Percentiles rank a stretch among this genome's conserved stretches.
phyloP scores from a whole-genome alignment of 2,329 filamentous ascomycete genomes.

The Simplicillium aogashimaense region DNA sequence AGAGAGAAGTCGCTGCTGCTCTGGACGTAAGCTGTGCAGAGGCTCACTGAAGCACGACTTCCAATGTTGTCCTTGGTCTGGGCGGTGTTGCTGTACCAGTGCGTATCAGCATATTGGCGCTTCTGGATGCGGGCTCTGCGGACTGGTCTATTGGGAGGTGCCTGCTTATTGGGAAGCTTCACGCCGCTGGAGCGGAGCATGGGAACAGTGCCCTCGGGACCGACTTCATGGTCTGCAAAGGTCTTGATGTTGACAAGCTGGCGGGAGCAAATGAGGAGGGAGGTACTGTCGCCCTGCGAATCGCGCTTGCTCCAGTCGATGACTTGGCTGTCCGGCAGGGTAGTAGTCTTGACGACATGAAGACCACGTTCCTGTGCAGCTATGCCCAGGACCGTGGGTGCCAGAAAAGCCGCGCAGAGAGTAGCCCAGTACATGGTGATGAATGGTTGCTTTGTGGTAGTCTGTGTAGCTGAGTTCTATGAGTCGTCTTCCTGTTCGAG shows the following conservation, averaged over 20 bases:
- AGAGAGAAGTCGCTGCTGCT: constrained; percentile 7
- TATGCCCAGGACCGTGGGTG: background rate
- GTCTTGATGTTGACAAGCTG: background rate
- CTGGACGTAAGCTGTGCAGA: constrained; percentile 5
- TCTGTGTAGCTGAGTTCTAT: too few species aligned
- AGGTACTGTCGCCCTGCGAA: constrained; percentile 5
- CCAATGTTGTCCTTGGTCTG: constrained; percentile 3
- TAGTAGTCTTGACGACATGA: constrained; percentile 8
- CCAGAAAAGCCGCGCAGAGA: background rate
- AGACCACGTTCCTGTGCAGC: constrained; percentile 3
- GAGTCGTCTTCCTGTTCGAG: too few species aligned
- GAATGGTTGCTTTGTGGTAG: too few species aligned
- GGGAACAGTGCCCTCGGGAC: constrained; percentile 7
- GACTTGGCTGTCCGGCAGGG: constrained; percentile 6
- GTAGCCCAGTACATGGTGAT: too few species aligned
- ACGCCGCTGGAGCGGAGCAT: constrained; percentile 5
- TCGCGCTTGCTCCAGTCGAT: constrained; percentile 7
- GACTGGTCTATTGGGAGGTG: background rate
- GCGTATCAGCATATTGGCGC: constrained; percentile 4
- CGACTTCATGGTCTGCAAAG: constrained; percentile 3
- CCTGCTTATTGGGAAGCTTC: background rate
- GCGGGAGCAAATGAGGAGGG: background rate
- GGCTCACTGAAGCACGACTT: constrained; percentile 3
- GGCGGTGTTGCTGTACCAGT: constrained; percentile 5
- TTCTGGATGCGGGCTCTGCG: background rate